phyloP scores from a whole-genome alignment of 208 protist genomes.

The Phytomonas francai region DNA sequence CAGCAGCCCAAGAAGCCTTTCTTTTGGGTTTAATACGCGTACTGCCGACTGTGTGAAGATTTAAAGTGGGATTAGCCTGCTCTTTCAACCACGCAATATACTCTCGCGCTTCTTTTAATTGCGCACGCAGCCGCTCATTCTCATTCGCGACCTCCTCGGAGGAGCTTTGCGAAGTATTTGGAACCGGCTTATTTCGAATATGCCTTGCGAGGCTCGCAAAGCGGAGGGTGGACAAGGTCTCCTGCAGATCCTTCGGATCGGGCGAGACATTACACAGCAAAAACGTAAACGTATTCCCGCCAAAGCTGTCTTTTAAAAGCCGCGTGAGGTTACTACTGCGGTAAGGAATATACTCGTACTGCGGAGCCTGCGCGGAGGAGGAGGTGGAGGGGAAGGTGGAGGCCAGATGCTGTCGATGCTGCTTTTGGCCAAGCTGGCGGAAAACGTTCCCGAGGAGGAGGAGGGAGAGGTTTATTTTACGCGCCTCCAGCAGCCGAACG shows the following conservation, averaged over 20 bases:
- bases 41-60: too few species aligned
- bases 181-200: slow-evolving; percentile 9
- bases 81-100: slow-evolving; percentile 1
- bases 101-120: neutral
- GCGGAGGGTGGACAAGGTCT: slow-evolving; percentile 75
- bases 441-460: slow-evolving; percentile 88
- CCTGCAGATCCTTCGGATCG: slow-evolving; percentile 28
- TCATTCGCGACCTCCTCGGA: neutral
- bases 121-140: slow-evolving; percentile 2
- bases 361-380: neutral
- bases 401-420: slow-evolving; percentile 7
- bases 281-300: slow-evolving; percentile 55
- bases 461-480: slow-evolving; percentile 90
- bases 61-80: neutral
- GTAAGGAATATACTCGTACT: slow-evolving; percentile 60
- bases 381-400: neutral
- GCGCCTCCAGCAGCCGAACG: slow-evolving; percentile 66
- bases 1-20: too few species aligned
- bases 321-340: slow-evolving; percentile 88
- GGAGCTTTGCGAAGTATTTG: neutral
- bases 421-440: slow-evolving; percentile 28
- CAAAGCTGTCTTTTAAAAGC: slow-evolving; percentile 79
- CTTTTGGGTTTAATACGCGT: too few species aligned
- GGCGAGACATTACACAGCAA: slow-evolving; percentile 82
- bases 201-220: slow-evolving; percentile 50